These are phyloP conservation scores for Ophiostoma sp. DNA, from an alignment of 2,329 filamentous ascomycete species.

Conservation along the genomic window DNA sequence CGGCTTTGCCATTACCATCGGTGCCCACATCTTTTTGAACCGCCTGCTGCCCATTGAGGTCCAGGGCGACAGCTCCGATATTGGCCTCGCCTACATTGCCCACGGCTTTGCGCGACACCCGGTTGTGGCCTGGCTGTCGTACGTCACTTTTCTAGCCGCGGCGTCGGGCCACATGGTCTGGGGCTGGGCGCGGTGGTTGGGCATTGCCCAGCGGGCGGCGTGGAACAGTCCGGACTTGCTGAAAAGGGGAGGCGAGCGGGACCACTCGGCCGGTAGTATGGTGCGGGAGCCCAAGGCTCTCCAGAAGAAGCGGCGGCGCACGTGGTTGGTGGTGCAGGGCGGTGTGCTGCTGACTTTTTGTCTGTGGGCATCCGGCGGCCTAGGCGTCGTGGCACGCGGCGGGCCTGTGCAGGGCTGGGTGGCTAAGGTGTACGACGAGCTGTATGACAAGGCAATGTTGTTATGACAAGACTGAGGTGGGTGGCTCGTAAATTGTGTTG, in stretches of 20 bases:
- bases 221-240: constrained; percentile 37
- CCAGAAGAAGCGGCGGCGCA: constrained; percentile 52
- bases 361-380: constrained; percentile 78
- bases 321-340: constrained; percentile 72
- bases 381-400: constrained; percentile 74
- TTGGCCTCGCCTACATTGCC: constrained; percentile 78
- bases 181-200: constrained; percentile 82
- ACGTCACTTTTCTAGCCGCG: constrained; percentile 64
- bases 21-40: constrained; percentile 73
- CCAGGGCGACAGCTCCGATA: constrained; percentile 82
- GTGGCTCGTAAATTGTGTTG: neutral
- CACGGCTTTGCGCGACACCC: constrained; percentile 80
- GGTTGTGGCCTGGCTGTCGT: constrained; percentile 65
- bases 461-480: constrained; percentile 2
- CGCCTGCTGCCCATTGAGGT: constrained; percentile 71
- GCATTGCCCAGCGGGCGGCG: constrained; percentile 58
- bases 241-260: neutral
- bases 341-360: constrained; percentile 57
- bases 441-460: constrained; percentile 49
- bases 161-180: constrained; percentile 79
- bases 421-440: constrained; percentile 73
- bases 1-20: constrained; percentile 62
- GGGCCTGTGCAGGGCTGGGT: constrained; percentile 76
- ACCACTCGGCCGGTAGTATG: neutral
- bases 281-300: constrained; percentile 47